phyloP scores from a whole-genome alignment of 2,329 filamentous ascomycete species.

The Aspergillus sp. region DNA sequence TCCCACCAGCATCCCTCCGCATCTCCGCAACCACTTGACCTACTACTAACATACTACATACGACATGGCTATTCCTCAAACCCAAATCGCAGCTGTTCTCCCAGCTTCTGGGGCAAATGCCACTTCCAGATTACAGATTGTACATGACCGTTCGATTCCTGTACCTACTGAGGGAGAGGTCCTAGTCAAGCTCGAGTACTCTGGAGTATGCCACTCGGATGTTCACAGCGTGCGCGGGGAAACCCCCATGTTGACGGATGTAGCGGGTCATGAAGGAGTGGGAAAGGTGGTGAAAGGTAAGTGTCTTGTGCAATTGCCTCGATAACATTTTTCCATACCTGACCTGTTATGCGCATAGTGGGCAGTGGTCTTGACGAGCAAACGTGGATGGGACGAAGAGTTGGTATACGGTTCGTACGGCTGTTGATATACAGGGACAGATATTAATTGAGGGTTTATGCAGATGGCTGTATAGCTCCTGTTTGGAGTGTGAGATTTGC shows the following conservation, averaged over 20 bases:
- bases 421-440: background rate
- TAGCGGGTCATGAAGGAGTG: slow-evolving; percentile 52
- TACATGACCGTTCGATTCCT: slow-evolving; percentile 35
- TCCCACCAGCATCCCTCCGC: background rate
- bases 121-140: slow-evolving; percentile 27
- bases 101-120: slow-evolving; percentile 24
- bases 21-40: background rate
- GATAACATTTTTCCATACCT: background rate
- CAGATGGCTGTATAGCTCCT: slow-evolving; percentile 43
- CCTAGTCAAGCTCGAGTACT: slow-evolving; percentile 51
- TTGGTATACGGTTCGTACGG: slow-evolving; percentile 34
- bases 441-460: slow-evolving; percentile 21
- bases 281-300: slow-evolving; percentile 43
- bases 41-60: background rate
- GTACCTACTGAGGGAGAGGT: slow-evolving; percentile 42
- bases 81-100: slow-evolving; percentile 36
- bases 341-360: slow-evolving; percentile 19
- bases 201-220: slow-evolving; percentile 52
- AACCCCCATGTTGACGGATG: slow-evolving; percentile 46
- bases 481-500: slow-evolving; percentile 42
- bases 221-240: slow-evolving; percentile 48
- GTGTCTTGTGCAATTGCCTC: background rate
- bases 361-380: slow-evolving; percentile 28
- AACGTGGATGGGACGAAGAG: slow-evolving; percentile 33
- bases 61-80: slow-evolving; percentile 21